These are phyloP conservation scores for Leccinum subtestaceum DNA, from an alignment of 768 basidiomycete species.

Conservation along the genomic window DNA sequence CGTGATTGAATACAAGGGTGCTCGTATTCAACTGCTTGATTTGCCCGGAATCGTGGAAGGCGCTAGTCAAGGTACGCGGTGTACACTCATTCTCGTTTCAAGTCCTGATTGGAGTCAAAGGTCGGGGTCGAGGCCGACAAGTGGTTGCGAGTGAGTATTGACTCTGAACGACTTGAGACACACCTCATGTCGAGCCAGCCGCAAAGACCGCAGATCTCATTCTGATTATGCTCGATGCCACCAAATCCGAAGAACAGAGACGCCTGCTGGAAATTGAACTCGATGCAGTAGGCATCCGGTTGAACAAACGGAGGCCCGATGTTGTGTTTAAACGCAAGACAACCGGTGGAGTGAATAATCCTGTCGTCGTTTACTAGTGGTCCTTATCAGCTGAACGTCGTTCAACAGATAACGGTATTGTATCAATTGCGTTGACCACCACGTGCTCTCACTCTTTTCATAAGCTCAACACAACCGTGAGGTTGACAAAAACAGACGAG, in stretches of 20 bases:
- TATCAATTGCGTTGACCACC: not conserved
- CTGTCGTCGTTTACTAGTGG: not conserved
- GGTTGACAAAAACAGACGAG: slow-evolving; percentile 92
- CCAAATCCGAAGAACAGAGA: slow-evolving; percentile 90
- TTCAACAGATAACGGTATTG: slow-evolving; percentile 63
- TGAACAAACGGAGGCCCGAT: slow-evolving; percentile 90
- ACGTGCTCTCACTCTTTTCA: not conserved
- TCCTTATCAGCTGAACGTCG: not conserved
- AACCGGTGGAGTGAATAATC: slow-evolving; percentile 76
- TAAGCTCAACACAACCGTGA: slow-evolving; percentile 86
- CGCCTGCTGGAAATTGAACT: slow-evolving; percentile 87
- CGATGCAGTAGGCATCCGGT: slow-evolving; percentile 92
- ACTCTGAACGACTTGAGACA: not conserved
- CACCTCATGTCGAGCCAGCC: slow-evolving; percentile 37
- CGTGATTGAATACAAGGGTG: slow-evolving; percentile 93
- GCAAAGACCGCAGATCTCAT: slow-evolving; percentile 94
- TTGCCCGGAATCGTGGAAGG: slow-evolving; percentile 95
- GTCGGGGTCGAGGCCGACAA: slow-evolving; percentile 90
- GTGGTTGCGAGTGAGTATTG: slow-evolving; percentile 76
- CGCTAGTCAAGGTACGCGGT: slow-evolving; percentile 63
- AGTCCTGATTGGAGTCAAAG: slow-evolving; percentile 27
- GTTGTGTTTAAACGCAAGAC: slow-evolving; percentile 93
- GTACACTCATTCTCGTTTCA: not conserved
- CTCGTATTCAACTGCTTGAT: slow-evolving; percentile 91
- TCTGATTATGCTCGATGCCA: slow-evolving; percentile 89